Evolutionary conservation across 2,329 filamentous ascomycete genomes (phyloP).

Genomic region (Exophiala sp.): DNA sequence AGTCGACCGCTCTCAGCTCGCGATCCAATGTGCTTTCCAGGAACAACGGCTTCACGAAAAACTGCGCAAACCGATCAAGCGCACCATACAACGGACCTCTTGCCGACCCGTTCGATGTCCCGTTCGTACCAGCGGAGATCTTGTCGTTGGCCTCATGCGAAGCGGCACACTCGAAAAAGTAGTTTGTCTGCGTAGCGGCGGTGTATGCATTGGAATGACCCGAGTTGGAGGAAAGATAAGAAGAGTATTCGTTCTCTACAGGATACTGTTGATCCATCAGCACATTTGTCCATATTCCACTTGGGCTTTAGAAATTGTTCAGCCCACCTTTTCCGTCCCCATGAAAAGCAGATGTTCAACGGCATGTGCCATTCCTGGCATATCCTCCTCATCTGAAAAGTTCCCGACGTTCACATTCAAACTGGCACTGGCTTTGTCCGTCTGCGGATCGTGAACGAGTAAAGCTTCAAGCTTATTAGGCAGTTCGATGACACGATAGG

Average conservation of each 20-base stretch:
- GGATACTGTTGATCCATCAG: constrained; percentile 58
- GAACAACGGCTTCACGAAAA: constrained; percentile 85
- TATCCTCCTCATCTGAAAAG: constrained; percentile 83
- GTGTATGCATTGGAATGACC: constrained; percentile 95
- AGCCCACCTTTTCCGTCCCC: constrained; percentile 79
- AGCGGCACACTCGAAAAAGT: constrained; percentile 91
- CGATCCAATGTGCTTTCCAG: constrained; percentile 77
- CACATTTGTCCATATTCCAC: constrained; percentile 1
- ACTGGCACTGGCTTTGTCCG: constrained; percentile 92
- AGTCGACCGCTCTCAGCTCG: constrained; percentile 83
- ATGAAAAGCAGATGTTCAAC: constrained; percentile 97
- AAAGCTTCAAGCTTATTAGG: constrained; percentile 84
- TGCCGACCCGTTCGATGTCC: constrained; percentile 15
- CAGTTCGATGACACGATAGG: constrained; percentile 80
- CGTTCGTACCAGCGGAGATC: constrained; percentile 18
- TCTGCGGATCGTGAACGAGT: constrained; percentile 86
- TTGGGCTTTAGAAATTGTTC: not conserved
- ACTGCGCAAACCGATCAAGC: constrained; percentile 86
- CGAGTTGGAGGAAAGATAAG: constrained; percentile 83
- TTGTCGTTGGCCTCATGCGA: constrained; percentile 49
- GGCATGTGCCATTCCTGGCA: constrained; percentile 92
- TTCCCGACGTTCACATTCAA: constrained; percentile 94
- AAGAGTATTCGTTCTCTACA: constrained; percentile 88
- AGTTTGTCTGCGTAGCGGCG: constrained; percentile 88
- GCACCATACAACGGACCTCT: constrained; percentile 65